Percentiles rank a stretch among this genome's conserved stretches.
phyloP scores from a whole-genome alignment of 2,329 filamentous ascomycete species.

The Neopestalotiopsis sp. region DNA sequence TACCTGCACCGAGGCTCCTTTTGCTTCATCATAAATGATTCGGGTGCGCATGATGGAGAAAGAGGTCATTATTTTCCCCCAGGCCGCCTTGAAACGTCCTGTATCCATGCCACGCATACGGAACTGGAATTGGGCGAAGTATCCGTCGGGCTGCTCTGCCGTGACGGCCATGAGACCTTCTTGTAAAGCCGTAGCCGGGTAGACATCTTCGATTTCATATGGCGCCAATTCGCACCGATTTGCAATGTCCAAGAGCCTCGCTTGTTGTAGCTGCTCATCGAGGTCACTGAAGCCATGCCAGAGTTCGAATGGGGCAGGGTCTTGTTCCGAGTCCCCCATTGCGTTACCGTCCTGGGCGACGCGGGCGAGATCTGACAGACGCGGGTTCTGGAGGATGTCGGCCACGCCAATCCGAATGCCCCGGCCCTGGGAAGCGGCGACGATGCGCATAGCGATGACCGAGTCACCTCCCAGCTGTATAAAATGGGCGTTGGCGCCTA shows the following conservation, averaged over 20 bases:
- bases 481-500: conserved; percentile 6
- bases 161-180: conserved; percentile 36
- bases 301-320: conserved; percentile 2
- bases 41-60: conserved; percentile 29
- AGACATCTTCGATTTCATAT: conserved; percentile 27
- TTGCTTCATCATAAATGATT: conserved; percentile 20
- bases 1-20: conserved; percentile 5
- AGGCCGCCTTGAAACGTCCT: conserved; percentile 22
- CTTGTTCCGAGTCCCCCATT: conserved; percentile 42
- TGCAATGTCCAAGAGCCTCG: not conserved
- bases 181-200: conserved; percentile 34
- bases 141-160: conserved; percentile 28
- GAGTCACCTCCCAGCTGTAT: conserved; percentile 18
- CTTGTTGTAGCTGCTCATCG: not conserved
- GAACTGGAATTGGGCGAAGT: conserved; percentile 30
- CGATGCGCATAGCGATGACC: conserved; percentile 15
- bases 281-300: conserved; percentile 34
- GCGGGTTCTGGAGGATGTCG: conserved; percentile 9
- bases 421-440: conserved; percentile 1
- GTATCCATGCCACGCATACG: conserved; percentile 16
- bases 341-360: conserved; percentile 62
- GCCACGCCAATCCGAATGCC: not conserved
- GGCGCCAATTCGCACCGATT: not conserved
- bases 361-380: not conserved
- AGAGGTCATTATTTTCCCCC: conserved; percentile 16